Evolutionary conservation across 352 stramenopile genomes (phyloP), one percentile per base, ranked within the genome.

Genomic region (Globisporangium abappressorium): DNA sequence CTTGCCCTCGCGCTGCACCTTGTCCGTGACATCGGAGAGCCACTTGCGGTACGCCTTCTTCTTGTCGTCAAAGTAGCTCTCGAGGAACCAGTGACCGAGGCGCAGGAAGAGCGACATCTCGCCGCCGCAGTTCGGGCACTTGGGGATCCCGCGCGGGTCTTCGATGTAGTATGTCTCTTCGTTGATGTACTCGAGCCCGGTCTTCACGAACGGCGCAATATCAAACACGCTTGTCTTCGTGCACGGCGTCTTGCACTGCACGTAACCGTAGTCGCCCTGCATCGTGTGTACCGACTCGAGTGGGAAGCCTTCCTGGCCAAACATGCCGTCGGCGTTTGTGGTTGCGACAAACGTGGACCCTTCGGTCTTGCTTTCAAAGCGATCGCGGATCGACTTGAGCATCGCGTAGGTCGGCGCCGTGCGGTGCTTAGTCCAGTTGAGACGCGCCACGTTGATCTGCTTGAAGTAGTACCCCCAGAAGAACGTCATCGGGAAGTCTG

Each of bases 261-360:
- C 79, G 43, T 73, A 77, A 0, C 78, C 83, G 68, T 88, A 93
- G 22, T 88, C 78, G 26, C 83, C 83, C 54, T 92, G 85, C 68
- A 87, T 80, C 38, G 82, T 71, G 66, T 87, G 91, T 26, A 90
- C 60, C 0, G 71, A 72, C 11, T 90, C 75, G 11, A 67, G 70
- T 5, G 79, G 71, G 64, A 93, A 91, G 0, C 81, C 81, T 66
- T 85, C 80, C 41, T 90, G 83, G 46, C 88, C 85, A 62, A 93
- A 93, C 78, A 88, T 85, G 5, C 82, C 78, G 66, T 92, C 85
- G 5, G 81, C 85, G 30, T 93, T 92, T 59, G 75, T 86, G 1
- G 85, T 93, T n/a, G 78, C 70, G 22, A 93, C 73, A 64, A 91
- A 92, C 11, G 81, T 76, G 14, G 80, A 86, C 7, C 76, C 68